Evolutionary conservation across 768 basidiomycete species (phyloP).

Genomic region (Suillus bovinus): DNA sequence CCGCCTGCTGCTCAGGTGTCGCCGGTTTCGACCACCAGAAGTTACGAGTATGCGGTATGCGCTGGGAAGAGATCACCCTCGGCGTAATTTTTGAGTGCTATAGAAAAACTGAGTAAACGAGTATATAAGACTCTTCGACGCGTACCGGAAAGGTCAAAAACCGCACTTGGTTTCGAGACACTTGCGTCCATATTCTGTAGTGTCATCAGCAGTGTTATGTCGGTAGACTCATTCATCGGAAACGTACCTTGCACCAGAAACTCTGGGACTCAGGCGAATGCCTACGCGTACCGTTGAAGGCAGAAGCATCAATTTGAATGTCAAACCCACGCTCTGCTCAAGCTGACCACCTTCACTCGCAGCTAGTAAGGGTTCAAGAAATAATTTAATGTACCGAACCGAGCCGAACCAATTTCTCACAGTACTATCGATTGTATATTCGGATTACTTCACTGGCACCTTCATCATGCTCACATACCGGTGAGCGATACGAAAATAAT

Average conservation of each 20-base stretch:
- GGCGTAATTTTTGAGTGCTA: slow-evolving; percentile 12
- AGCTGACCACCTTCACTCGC: background rate
- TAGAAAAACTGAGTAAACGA: slow-evolving; percentile 8
- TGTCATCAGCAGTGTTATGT: slow-evolving; percentile 13
- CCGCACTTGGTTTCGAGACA: slow-evolving; percentile 14
- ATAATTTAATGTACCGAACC: slow-evolving; percentile 17
- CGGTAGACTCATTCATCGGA: background rate
- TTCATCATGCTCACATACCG: slow-evolving; percentile 26
- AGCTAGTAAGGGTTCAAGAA: background rate
- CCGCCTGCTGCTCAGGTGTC: background rate
- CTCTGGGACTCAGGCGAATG: slow-evolving; percentile 25
- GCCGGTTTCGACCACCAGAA: slow-evolving; percentile 35
- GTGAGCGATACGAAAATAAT: slow-evolving; percentile 15
- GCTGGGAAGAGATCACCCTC: slow-evolving; percentile 13
- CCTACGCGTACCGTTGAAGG: slow-evolving; percentile 21
- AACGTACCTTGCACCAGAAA: slow-evolving; percentile 23
- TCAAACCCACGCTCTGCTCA: background rate
- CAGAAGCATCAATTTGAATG: slow-evolving; percentile 18
- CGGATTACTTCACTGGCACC: slow-evolving; percentile 18
- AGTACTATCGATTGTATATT: background rate
- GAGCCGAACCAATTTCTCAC: slow-evolving; percentile 12
- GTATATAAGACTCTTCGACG: slow-evolving; percentile 8
- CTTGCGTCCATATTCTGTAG: slow-evolving; percentile 19
- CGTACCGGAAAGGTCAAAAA: slow-evolving; percentile 20
- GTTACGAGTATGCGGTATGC: slow-evolving; percentile 22